Conservation (phyloP, 208 protist genomes). For the Trypanosoma mega region DNA sequence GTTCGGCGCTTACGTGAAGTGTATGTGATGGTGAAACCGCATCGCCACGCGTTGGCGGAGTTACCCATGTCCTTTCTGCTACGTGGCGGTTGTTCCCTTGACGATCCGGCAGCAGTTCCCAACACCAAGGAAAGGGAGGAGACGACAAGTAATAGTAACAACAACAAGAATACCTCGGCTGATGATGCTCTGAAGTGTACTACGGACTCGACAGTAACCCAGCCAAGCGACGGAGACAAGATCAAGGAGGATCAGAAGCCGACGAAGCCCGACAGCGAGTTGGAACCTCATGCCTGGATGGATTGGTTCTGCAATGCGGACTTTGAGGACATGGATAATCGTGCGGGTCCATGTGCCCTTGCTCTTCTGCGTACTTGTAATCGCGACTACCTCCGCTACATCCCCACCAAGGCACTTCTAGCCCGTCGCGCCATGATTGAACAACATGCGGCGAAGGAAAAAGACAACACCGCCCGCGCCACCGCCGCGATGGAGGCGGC, state of each 20-base stretch:
- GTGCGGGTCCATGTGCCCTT: conserved; percentile 24
- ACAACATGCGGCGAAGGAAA: conserved; percentile 21
- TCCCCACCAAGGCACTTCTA: conserved; percentile 32
- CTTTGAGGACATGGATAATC: conserved; percentile 32
- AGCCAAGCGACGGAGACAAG: background rate
- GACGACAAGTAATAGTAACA: too few species aligned
- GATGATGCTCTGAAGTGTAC: background rate
- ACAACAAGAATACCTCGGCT: background rate
- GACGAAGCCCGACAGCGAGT: background rate
- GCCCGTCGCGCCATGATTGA: conserved; percentile 28
- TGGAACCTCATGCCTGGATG: conserved; percentile 20
- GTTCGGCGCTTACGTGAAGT: background rate
- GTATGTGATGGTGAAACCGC: background rate
- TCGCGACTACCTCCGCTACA: conserved; percentile 30
- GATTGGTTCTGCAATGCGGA: conserved; percentile 31
- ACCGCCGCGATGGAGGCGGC: conserved; percentile 20
- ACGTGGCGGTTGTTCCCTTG: conserved; percentile 15
- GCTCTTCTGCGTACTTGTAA: conserved; percentile 34
- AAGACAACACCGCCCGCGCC: background rate
- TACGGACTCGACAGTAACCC: background rate
- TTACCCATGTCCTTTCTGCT: conserved; percentile 20
- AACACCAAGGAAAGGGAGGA: too few species aligned
- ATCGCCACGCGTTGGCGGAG: background rate
- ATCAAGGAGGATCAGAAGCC: background rate
- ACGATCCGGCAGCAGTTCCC: too few species aligned